phyloP scores from a whole-genome alignment of 768 basidiomycete genomes.

The Tylopilus vinaceipallidus region DNA sequence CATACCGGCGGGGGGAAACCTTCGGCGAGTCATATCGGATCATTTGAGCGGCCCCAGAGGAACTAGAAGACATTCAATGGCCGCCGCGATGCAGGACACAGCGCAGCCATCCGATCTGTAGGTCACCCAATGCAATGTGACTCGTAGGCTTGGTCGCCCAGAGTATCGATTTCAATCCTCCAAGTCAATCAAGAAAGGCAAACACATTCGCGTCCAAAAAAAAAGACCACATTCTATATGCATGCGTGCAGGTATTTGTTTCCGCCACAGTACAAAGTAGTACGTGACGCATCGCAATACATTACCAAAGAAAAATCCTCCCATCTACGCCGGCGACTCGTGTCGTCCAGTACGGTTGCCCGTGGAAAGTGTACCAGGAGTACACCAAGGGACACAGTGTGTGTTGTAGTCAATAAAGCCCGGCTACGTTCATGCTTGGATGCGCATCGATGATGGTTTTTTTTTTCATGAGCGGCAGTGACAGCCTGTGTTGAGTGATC shows the following conservation, averaged over 20 bases:
- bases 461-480: constrained; percentile 15
- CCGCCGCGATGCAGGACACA: too few relatives aligned
- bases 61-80: too few relatives aligned
- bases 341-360: constrained; percentile 20
- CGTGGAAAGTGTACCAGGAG: constrained; percentile 14
- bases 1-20: too few relatives aligned
- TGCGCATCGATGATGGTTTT: constrained; percentile 11
- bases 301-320: too few relatives aligned
- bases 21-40: too few relatives aligned
- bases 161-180: too few relatives aligned
- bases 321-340: not conserved
- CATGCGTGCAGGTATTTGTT: not conserved
- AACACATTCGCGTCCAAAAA: not conserved
- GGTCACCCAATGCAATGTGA: too few relatives aligned
- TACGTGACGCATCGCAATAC: too few relatives aligned
- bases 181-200: too few relatives aligned
- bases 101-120: too few relatives aligned
- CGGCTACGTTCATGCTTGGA: constrained; percentile 22
- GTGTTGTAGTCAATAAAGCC: constrained; percentile 28
- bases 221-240: not conserved
- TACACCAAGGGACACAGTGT: constrained; percentile 25
- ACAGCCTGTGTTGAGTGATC: constrained; percentile 4
- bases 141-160: too few relatives aligned
- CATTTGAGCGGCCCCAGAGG: too few relatives aligned
- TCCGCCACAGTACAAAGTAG: constrained; percentile 1